Percentiles rank a stretch among this genome's conserved stretches.
Evolutionary conservation across 148 eudicot species (phyloP).

Genomic region (Chenopodium formosanum): DNA sequence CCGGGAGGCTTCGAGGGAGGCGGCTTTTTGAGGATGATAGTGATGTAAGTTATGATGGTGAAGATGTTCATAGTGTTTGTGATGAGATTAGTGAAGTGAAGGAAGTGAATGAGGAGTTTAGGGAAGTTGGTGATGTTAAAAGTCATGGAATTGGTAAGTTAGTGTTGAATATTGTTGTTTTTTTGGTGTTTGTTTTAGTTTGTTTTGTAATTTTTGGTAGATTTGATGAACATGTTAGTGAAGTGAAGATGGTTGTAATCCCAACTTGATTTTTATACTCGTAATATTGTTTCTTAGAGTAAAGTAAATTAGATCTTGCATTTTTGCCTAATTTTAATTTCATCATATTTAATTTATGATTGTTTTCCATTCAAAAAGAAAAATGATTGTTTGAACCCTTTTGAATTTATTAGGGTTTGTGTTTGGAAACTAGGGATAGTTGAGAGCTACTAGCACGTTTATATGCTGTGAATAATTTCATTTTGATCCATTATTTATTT

Average conservation of each 20-base stretch:
- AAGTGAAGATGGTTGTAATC: neutral
- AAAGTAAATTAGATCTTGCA: neutral
- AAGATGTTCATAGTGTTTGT: constrained; percentile 14
- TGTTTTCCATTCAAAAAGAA: neutral
- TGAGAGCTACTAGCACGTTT: neutral
- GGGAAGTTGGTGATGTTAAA: neutral
- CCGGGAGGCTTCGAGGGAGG: constrained; percentile 28
- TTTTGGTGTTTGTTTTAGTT: constrained; percentile 8
- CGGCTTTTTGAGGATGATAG: constrained; percentile 26
- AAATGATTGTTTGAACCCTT: neutral
- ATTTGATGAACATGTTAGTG: neutral
- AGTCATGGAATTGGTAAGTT: neutral
- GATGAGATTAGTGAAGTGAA: neutral
- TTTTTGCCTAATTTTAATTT: neutral
- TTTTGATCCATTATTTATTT: neutral
- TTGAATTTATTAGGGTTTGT: neutral
- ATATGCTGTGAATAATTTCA: no score
- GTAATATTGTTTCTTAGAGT: neutral
- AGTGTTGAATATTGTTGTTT: constrained; percentile 8
- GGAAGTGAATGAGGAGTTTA: neutral
- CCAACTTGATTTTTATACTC: constrained; percentile 11
- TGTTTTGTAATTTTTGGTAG: neutral
- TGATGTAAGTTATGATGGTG: constrained; percentile 18
- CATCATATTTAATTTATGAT: neutral
- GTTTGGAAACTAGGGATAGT: neutral